Evolutionary conservation across 164 flowering plant species (phyloP).

Genomic region (Sedum album): DNA sequence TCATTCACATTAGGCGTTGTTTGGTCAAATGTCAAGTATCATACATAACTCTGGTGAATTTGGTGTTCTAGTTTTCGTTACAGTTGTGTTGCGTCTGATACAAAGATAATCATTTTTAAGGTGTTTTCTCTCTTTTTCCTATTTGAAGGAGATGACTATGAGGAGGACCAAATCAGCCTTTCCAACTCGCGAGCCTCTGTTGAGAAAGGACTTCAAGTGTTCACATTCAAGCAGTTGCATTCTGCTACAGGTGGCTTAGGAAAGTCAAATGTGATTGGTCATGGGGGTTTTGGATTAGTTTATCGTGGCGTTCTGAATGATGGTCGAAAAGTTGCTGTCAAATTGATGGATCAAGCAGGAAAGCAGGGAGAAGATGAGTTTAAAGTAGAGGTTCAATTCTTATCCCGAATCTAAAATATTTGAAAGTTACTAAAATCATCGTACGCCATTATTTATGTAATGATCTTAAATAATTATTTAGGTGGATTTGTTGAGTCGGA

Average conservation of each 20-base stretch:
- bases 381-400: not conserved
- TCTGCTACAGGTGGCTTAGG: conserved; percentile 85
- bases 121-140: not conserved
- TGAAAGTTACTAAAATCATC: not conserved
- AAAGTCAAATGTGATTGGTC: conserved; percentile 80
- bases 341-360: conserved; percentile 52
- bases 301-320: conserved; percentile 74
- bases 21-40: too few species aligned
- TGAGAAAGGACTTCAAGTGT: conserved; percentile 66
- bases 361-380: not conserved
- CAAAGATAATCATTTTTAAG: too few species aligned
- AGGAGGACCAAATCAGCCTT: conserved; percentile 27
- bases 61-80: too few species aligned
- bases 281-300: conserved; percentile 85
- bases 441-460: not conserved
- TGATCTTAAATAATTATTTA: conserved; percentile 12
- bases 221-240: conserved; percentile 86
- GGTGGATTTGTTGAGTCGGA: conserved; percentile 86
- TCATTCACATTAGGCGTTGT: too few species aligned
- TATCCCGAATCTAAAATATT: not conserved
- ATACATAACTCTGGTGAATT: too few species aligned
- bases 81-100: too few species aligned
- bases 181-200: conserved; percentile 27
- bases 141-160: conserved; percentile 29
- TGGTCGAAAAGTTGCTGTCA: conserved; percentile 83